These are phyloP conservation scores for Colletotrichum sidae DNA, from an alignment of 2,329 filamentous ascomycete genomes.

Conservation along the genomic window DNA sequence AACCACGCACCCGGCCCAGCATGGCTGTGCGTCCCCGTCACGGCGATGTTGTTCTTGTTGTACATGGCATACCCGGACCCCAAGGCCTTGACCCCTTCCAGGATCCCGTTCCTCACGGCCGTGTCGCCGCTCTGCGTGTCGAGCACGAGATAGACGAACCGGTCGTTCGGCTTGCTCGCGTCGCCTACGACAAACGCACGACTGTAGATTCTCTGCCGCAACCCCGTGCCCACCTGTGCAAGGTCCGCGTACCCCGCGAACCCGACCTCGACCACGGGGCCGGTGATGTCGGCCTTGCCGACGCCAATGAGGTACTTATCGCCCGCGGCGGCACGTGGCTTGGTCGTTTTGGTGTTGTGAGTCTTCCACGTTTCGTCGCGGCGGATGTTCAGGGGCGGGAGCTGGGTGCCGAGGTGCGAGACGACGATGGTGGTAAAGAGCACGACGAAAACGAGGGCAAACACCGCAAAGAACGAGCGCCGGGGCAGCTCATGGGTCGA, in stretches of 20 bases:
- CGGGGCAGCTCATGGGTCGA: constrained; percentile 25
- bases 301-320: constrained; percentile 65
- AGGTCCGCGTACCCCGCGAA: constrained; percentile 92
- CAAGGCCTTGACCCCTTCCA: constrained; percentile 76
- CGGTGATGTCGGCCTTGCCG: constrained; percentile 70
- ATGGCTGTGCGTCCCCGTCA: constrained; percentile 94
- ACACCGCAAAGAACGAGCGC: constrained; percentile 32
- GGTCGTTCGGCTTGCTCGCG: constrained; percentile 71
- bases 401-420: constrained; percentile 13
- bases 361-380: constrained; percentile 24
- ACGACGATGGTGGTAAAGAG: constrained; percentile 29
- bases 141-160: constrained; percentile 88
- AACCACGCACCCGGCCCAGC: constrained; percentile 92
- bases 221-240: constrained; percentile 83
- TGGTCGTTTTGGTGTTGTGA: constrained; percentile 12
- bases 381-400: constrained; percentile 15
- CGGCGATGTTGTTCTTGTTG: constrained; percentile 82
- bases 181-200: constrained; percentile 89
- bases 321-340: constrained; percentile 42
- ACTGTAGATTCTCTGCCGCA: constrained; percentile 89
- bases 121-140: constrained; percentile 92
- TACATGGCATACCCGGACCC: constrained; percentile 82
- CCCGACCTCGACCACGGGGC: constrained; percentile 89
- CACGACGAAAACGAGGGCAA: constrained; percentile 30
- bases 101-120: constrained; percentile 86